Evolutionary conservation across 768 basidiomycete genomes (phyloP).

Genomic region (Xanthoconium stramineum): DNA sequence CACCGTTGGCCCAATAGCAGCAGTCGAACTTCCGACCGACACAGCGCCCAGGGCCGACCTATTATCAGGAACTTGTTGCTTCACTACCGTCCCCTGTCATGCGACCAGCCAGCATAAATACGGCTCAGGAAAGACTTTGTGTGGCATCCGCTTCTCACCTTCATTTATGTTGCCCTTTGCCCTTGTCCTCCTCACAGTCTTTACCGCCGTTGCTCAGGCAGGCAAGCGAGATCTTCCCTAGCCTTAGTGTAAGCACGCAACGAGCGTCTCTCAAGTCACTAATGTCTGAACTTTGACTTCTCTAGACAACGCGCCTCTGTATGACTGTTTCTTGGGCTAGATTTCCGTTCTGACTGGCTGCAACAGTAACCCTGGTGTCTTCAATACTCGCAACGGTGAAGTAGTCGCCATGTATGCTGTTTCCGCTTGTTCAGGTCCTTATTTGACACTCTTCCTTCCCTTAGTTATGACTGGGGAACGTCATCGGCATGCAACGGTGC

Average conservation of each 20-base stretch:
- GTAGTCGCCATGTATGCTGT: slow-evolving; percentile 33
- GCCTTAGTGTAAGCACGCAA: slow-evolving; percentile 30
- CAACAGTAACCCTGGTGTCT: slow-evolving; percentile 26
- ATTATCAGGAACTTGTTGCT: too few species aligned
- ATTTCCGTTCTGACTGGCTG: not conserved
- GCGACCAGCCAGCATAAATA: slow-evolving; percentile 13
- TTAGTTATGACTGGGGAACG: slow-evolving; percentile 39
- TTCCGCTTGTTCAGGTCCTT: not conserved
- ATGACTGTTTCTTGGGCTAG: not conserved
- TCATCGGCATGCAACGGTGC: slow-evolving; percentile 40
- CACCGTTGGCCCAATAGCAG: not conserved
- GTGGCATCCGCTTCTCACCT: not conserved
- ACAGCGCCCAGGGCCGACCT: too few species aligned
- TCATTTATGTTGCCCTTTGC: slow-evolving; percentile 16
- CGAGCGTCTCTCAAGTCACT: not conserved
- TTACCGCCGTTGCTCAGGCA: slow-evolving; percentile 22
- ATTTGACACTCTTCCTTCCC: not conserved
- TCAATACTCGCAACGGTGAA: slow-evolving; percentile 33
- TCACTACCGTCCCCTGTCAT: too few species aligned
- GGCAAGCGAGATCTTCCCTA: slow-evolving; percentile 39
- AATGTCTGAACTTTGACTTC: not conserved
- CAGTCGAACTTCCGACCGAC: not conserved
- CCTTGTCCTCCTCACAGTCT: slow-evolving; percentile 17
- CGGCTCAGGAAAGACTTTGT: not conserved
- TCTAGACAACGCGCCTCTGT: slow-evolving; percentile 32